phyloP scores from a whole-genome alignment of 164 flowering plant species.

The Berberis vulgaris region DNA sequence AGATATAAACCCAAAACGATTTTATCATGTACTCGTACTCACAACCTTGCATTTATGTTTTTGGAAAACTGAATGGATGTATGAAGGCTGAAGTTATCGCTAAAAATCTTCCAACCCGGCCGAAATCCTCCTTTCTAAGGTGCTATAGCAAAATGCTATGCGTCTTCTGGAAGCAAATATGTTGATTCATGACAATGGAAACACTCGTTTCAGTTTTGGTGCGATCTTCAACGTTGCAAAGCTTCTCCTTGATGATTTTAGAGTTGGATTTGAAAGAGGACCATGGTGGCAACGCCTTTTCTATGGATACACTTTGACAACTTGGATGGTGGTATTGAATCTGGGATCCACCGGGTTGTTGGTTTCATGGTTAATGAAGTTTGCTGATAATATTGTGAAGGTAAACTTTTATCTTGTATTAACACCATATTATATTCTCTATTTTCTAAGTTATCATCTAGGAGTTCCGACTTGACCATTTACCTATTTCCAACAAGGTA shows the following conservation, averaged over 20 bases:
- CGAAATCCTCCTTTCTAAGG: too few species aligned
- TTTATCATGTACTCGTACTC: too few species aligned
- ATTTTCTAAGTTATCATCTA: neutral
- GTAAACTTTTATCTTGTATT: constrained; percentile 20
- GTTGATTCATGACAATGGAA: constrained; percentile 1
- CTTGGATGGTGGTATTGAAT: constrained; percentile 93
- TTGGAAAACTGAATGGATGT: too few species aligned
- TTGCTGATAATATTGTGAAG: constrained; percentile 92
- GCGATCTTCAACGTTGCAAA: constrained; percentile 75
- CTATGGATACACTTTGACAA: constrained; percentile 68
- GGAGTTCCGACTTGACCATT: too few species aligned
- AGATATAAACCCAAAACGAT: too few species aligned
- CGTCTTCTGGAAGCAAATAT: too few species aligned
- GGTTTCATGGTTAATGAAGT: constrained; percentile 98
- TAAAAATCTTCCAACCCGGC: too few species aligned
- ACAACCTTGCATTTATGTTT: too few species aligned
- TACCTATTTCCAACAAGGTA: too few species aligned
- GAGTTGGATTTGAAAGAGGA: constrained; percentile 82
- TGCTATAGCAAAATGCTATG: too few species aligned
- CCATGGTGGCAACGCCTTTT: constrained; percentile 93
- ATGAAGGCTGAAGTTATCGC: too few species aligned
- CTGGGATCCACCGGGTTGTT: constrained; percentile 86
- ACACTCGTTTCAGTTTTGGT: constrained; percentile 57
- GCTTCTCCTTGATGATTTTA: constrained; percentile 71
- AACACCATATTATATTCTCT: neutral